phyloP scores from a whole-genome alignment of 768 basidiomycete species.

The Lentinula detonsa region DNA sequence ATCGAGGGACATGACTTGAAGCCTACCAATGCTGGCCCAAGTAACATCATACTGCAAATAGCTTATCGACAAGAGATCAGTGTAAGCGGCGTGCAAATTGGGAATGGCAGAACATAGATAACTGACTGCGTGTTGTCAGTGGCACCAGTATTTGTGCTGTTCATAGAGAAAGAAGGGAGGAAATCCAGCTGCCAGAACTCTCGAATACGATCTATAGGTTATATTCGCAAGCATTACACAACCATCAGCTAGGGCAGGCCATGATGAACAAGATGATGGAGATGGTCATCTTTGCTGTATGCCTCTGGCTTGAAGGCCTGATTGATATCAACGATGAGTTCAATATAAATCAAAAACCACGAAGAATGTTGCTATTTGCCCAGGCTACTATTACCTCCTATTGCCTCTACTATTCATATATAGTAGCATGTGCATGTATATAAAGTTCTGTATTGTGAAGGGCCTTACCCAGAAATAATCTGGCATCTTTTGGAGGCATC shows the following conservation, averaged over 20 bases:
- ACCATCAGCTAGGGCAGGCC: neutral
- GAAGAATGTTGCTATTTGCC: too few species aligned
- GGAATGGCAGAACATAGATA: neutral
- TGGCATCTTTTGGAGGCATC: too few species aligned
- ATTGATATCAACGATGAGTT: too few species aligned
- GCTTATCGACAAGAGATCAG: neutral
- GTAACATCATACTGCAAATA: constrained; percentile 3
- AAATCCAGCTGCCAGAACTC: neutral
- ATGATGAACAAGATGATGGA: neutral
- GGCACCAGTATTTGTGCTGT: neutral
- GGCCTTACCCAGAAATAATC: too few species aligned
- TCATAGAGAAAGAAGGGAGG: neutral
- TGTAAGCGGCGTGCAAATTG: neutral
- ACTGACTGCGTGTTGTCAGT: neutral
- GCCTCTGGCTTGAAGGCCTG: too few species aligned
- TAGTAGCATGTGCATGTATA: too few species aligned
- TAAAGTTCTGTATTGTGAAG: too few species aligned
- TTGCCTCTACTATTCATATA: too few species aligned
- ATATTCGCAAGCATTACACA: neutral
- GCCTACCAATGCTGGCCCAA: constrained; percentile 4
- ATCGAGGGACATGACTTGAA: neutral
- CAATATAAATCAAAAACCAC: too few species aligned
- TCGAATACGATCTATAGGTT: neutral
- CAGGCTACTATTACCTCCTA: too few species aligned
- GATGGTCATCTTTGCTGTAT: neutral